These are phyloP conservation scores for Arthroderma sp. DNA, from an alignment of 2,329 filamentous ascomycete species.

Conservation along the genomic window DNA sequence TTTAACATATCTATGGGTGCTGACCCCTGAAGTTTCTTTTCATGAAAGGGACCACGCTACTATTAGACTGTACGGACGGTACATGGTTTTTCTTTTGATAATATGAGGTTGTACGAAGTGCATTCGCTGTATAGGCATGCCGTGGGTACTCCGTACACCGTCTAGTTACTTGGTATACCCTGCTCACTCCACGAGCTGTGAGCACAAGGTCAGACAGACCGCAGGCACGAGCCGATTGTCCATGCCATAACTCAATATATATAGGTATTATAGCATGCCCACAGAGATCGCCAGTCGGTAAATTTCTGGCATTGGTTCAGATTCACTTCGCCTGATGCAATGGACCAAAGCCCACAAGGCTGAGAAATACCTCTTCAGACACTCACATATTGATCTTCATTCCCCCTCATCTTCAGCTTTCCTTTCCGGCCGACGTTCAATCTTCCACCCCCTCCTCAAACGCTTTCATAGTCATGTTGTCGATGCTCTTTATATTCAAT, in stretches of 20 bases:
- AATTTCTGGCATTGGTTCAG: neutral
- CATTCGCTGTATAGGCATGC: neutral
- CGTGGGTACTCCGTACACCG: neutral
- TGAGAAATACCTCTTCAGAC: neutral
- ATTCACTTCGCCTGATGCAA: neutral
- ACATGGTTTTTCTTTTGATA: neutral
- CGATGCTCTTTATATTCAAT: constrained; percentile 10
- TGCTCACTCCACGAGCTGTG: neutral
- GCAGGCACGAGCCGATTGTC: neutral
- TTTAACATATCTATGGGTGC: neutral
- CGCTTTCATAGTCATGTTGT: neutral
- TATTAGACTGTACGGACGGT: neutral
- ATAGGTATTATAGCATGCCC: neutral
- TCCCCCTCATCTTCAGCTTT: neutral
- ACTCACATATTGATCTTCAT: neutral
- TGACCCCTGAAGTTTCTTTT: neutral
- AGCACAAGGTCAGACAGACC: neutral
- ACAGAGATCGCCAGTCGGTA: neutral
- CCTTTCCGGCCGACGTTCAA: neutral
- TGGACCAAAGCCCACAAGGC: neutral
- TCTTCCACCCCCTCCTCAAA: neutral
- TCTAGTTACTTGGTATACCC: neutral
- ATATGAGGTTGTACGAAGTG: neutral
- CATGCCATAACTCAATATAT: neutral
- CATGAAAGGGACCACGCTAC: neutral